Percentiles rank a stretch among this genome's conserved stretches.
These are phyloP conservation scores for Phytophthora uliginosa DNA, from an alignment of 352 stramenopile species.

Conservation along the genomic window DNA sequence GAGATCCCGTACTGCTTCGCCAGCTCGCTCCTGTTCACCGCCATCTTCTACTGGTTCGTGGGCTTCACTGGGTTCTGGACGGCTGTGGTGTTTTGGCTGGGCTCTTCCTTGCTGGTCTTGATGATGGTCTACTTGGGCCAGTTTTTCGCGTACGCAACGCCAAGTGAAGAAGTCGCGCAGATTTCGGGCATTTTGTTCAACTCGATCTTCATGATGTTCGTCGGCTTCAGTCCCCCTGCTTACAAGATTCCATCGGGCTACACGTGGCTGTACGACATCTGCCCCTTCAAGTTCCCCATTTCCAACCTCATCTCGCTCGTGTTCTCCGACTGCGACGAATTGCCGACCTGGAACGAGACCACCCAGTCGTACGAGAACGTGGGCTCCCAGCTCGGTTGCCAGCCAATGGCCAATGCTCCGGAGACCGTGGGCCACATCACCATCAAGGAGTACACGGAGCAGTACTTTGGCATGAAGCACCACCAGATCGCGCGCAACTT, in stretches of 20 bases:
- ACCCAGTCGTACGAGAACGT: conserved; percentile 29
- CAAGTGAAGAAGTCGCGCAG: conserved; percentile 35
- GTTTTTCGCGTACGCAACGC: conserved; percentile 41
- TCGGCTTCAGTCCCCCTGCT: conserved; percentile 44
- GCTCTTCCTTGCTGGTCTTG: conserved; percentile 32
- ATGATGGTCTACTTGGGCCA: conserved; percentile 48
- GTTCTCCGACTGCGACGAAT: conserved; percentile 38
- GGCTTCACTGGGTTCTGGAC: conserved; percentile 38
- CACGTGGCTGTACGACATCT: conserved; percentile 54
- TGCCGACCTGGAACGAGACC: conserved; percentile 32
- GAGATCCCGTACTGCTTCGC: conserved; percentile 82
- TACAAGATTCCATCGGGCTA: conserved; percentile 34
- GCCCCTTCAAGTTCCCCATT: conserved; percentile 33
- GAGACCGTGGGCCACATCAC: conserved; percentile 34
- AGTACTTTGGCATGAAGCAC: conserved; percentile 37
- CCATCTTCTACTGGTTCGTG: conserved; percentile 47
- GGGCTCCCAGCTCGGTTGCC: conserved; percentile 32
- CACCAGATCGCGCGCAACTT: conserved; percentile 32
- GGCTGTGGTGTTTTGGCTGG: conserved; percentile 35
- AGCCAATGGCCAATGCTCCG: conserved; percentile 28
- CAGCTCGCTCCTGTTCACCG: conserved; percentile 36
- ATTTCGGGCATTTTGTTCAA: conserved; percentile 46
- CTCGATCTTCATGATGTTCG: conserved; percentile 46
- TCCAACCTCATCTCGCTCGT: conserved; percentile 37
- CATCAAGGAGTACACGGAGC: conserved; percentile 32